Conservation (phyloP, 345 rosid genomes). For the Lepidium sativum region DNA sequence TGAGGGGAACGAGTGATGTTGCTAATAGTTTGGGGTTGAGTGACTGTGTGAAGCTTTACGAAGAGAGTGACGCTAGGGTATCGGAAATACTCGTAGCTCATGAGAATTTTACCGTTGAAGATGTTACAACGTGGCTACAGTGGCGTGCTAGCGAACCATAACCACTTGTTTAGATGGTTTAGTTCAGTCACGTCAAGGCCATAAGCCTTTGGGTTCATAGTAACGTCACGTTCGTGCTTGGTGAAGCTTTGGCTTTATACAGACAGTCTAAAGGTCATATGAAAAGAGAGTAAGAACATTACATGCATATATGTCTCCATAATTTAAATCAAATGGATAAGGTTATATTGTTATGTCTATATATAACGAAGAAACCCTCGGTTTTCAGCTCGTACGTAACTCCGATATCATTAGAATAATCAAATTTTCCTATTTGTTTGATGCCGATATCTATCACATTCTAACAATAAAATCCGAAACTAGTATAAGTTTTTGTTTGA, state of each 20-base stretch:
- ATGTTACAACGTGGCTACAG: slow-evolving; percentile 56
- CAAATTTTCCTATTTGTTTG: no score
- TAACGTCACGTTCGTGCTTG: slow-evolving; percentile 34
- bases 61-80: slow-evolving; percentile 42
- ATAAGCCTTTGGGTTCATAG: slow-evolving; percentile 16
- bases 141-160: slow-evolving; percentile 42
- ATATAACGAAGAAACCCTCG: no score
- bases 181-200: slow-evolving; percentile 20
- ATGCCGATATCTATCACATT: no score
- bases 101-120: slow-evolving; percentile 31
- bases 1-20: neutral
- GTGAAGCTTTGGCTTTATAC: slow-evolving; percentile 39
- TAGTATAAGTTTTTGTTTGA: no score
- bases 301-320: neutral
- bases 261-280: neutral
- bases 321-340: neutral
- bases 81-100: slow-evolving; percentile 19
- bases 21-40: slow-evolving; percentile 26
- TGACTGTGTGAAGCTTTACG: slow-evolving; percentile 49
- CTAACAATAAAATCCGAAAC: no score
- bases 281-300: slow-evolving; percentile 21
- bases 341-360: no score
- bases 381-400: no score
- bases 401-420: no score
- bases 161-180: slow-evolving; percentile 57